Base-by-base conservation (phyloP, 2,329 filamentous ascomycete species). In the Monosporascus ibericus region DNA sequence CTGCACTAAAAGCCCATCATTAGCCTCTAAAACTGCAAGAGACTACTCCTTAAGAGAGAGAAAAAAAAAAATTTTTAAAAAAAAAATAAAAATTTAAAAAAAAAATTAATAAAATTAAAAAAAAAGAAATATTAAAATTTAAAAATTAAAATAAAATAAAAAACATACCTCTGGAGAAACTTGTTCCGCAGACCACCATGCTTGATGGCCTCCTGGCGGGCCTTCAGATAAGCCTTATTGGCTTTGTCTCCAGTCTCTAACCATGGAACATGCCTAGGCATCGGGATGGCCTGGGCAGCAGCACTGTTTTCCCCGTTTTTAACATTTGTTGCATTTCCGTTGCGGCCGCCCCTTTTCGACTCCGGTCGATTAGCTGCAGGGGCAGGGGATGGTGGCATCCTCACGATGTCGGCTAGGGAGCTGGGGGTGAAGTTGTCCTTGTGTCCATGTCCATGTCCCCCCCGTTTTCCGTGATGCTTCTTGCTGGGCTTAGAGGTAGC, bases 141-240 rank as follows among this genome's bases (percentile, higher is more conserved):
- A n/a, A n/a, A n/a, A n/a, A n/a, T n/a, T n/a, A n/a, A n/a, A n/a
- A n/a, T 24, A 8, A 49, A 50, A 24, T 0, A 25, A 67, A 74
- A 63, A 73, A 92, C n/a, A n/a, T n/a, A n/a, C 90, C 90, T 96
- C 71, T 96, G 92, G 51, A 99, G 73, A 63, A 97, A 99, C 68
- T 97, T 97, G 70, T 97, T 99, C 57, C 94, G 84, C 67, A 96
- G 82, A 61, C 92, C 94, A 60, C 94, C 94, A 68, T 99, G 94
- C 72, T 95, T 95, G 69, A 99, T 96, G 53, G 94, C 94, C 72
- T 97, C 92, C 65, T 92, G 88, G 50, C 94, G 87, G 60, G 92
- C 90, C 73, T 96, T 96, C 60, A 99, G 82, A 68, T 99, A 99
- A 24, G 90, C 87, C 70, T 92, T 91, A 69, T 99, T 97, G 58